Conservation (phyloP, 305 asterid genomes). For the Fraxinus sp. region DNA sequence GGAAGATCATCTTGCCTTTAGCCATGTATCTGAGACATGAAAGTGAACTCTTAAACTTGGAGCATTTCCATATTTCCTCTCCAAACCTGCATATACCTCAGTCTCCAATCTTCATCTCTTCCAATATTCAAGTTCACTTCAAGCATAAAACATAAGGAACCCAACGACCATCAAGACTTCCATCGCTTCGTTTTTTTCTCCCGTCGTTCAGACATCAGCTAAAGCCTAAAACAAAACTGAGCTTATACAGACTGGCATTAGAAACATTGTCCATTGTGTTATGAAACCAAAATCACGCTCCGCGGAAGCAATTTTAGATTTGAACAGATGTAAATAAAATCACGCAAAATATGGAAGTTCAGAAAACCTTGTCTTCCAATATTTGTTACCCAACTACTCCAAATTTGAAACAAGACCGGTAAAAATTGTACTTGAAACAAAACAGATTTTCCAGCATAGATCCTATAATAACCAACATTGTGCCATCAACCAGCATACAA, state of each 20-base stretch:
- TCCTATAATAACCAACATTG: background rate
- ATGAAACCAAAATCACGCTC: background rate
- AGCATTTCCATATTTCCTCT: background rate
- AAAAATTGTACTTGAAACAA: background rate
- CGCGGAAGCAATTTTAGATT: too few species aligned
- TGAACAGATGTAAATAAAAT: background rate
- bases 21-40: background rate
- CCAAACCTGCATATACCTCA: background rate
- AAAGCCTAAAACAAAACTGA: background rate
- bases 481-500: background rate
- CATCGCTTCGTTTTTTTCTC: too few species aligned
- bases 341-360: too few species aligned
- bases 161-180: background rate
- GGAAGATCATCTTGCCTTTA: background rate
- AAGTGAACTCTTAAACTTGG: background rate
- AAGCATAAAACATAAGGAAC: background rate
- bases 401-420: background rate
- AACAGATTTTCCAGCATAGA: background rate
- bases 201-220: too few species aligned
- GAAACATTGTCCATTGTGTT: background rate
- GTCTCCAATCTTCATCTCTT: background rate
- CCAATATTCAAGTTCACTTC: background rate
- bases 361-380: background rate
- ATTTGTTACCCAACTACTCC: background rate
- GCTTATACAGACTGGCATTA: background rate